phyloP scores from a whole-genome alignment of 75 land plant genomes.

The Pinus taeda region DNA sequence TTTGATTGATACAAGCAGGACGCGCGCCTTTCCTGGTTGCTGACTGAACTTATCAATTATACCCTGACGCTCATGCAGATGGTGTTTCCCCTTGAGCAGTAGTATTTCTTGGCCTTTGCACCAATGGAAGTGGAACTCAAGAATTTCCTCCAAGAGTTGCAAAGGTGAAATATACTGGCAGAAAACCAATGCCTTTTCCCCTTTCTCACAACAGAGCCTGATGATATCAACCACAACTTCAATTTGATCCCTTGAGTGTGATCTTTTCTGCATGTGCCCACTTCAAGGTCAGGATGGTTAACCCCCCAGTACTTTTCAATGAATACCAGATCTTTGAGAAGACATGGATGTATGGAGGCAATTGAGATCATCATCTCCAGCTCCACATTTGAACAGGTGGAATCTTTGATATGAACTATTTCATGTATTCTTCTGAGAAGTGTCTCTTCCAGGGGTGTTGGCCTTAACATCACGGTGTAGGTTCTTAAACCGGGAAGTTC shows the following conservation, averaged over 20 bases:
- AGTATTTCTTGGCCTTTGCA: conserved; percentile 46
- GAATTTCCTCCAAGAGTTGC: conserved; percentile 37
- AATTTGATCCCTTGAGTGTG: conserved; percentile 54
- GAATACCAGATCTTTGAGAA: conserved; percentile 34
- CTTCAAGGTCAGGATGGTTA: conserved; percentile 29
- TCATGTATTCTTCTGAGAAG: conserved; percentile 15
- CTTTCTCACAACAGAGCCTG: conserved; percentile 21
- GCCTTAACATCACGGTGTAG: conserved; percentile 56
- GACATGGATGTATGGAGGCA: conserved; percentile 58
- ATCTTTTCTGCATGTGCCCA: conserved; percentile 28
- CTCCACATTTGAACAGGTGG: conserved; percentile 31
- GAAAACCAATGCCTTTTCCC: conserved; percentile 73
- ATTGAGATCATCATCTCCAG: conserved; percentile 51
- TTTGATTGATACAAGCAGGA: conserved; percentile 73
- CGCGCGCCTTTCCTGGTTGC: conserved; percentile 19
- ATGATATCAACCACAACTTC: conserved; percentile 66
- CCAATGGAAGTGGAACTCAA: conserved; percentile 46
- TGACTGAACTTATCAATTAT: conserved; percentile 68
- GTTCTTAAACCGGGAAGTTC: conserved; percentile 64
- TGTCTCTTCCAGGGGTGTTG: conserved; percentile 49
- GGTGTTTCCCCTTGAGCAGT: conserved; percentile 53
- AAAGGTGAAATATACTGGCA: conserved; percentile 69
- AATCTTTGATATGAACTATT: conserved; percentile 17
- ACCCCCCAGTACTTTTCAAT: conserved; percentile 22
- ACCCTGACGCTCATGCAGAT: conserved; percentile 42